phyloP scores from a whole-genome alignment of 164 flowering plant species.

The Aristolochia californica region DNA sequence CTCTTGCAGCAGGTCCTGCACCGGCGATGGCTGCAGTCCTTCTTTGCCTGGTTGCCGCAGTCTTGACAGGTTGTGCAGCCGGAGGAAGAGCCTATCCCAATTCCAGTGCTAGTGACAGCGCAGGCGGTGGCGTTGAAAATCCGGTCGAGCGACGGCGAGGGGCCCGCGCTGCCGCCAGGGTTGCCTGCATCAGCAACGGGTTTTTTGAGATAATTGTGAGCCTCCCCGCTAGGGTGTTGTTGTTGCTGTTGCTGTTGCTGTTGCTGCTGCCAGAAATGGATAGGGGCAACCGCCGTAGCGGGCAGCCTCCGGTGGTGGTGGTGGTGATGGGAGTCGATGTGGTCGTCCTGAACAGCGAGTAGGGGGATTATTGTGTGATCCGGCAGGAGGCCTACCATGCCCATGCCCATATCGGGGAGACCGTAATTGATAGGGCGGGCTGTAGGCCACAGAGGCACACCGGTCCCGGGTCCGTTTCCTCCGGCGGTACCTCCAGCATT shows the following conservation, averaged over 20 bases:
- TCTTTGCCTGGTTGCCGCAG: conserved; percentile 94
- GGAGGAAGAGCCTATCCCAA: conserved; percentile 9
- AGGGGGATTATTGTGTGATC: conserved; percentile 63
- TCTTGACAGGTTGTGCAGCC: conserved; percentile 53
- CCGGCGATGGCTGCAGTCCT: conserved; percentile 73
- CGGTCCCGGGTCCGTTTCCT: conserved; percentile 4
- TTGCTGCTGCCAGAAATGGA: conserved; percentile 1
- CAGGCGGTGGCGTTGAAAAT: background rate
- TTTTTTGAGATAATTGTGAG: conserved; percentile 19
- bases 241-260: background rate
- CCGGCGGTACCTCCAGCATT: conserved; percentile 36
- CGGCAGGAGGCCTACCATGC: conserved; percentile 64
- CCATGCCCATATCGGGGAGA: conserved; percentile 59
- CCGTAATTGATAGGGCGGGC: conserved; percentile 35
- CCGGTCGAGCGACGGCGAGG: conserved; percentile 1
- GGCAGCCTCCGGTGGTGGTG: conserved; percentile 1
- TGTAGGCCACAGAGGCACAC: background rate
- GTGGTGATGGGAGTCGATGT: conserved; percentile 19
- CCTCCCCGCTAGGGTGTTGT: background rate
- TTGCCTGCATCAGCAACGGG: conserved; percentile 12
- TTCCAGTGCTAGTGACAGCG: conserved; percentile 12
- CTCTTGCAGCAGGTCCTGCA: conserved; percentile 98
- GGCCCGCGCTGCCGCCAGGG: no score
- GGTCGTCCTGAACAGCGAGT: conserved; percentile 25
- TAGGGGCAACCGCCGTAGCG: background rate